Base-by-base conservation (phyloP, 257 asterid genomes). In the Voacanga thouarsii region DNA sequence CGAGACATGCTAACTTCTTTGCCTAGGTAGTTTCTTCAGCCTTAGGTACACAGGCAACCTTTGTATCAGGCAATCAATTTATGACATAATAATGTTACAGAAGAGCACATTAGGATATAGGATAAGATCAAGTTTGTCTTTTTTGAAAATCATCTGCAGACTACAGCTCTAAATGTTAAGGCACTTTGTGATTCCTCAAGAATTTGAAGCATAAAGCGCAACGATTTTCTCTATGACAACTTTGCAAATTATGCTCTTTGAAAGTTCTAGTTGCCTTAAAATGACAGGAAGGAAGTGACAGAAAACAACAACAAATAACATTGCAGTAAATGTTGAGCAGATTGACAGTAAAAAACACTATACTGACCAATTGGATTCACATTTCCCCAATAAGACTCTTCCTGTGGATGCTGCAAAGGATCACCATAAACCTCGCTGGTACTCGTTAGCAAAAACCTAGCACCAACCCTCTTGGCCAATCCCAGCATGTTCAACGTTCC, bases 401-500 rank as follows among this genome's bases (percentile, higher is more conserved):
- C 75, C 57, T 91, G 98, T 47, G 98, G 97, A 82, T 92, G 97
- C 82, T 94, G 83, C 91, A 94, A 85, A 12, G 97, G 97, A 77
- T 92, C 97, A 33, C 97, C 98, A 74, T 94, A 94, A 60, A 94
- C 96, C 82, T 92, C 98, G 65, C 98, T 91, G 12, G 98, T 92
- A 85, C 98, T 94, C 2, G 97, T 92, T 24, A 94, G 89, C 84
- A 94, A 74, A 74, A 94, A 94, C 30, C 97, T 86, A 0, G 98
- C 97, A 6, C 95, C 92, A 0, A 94, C 84, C 81, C 98, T 88
- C 87, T 94, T 94, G 3, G 99, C 99, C 75, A 94, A 73, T 3
- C 97, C 99, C 85, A 94, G 77, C 97, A 91, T 94, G 92, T 94
- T 94, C 88, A 94, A 72, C 67, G 97, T 94, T 80, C 98, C 98